Evolutionary conservation across 208 protist species (phyloP), one percentile per base, ranked within the genome.

Genomic region (Trypanosoma theileri): DNA sequence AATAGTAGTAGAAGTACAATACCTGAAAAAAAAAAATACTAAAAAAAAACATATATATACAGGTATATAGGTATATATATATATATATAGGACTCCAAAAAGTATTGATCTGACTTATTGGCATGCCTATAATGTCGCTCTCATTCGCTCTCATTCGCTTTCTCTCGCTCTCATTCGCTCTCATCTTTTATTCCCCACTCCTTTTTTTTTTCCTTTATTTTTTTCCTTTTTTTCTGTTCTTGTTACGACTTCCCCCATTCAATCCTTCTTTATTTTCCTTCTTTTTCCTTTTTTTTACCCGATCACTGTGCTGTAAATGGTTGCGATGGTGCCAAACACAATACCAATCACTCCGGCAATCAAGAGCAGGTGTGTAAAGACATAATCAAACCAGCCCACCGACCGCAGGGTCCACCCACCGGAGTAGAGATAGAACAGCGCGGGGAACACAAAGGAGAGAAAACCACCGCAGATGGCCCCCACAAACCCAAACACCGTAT

Each of bases 381-480:
- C 8, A 45, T 63, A 89, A 59, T 89, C 55, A 42, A 65, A 82
- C 22, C 71, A 56, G 2, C 89, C 85, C 13, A 91, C 89, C 0
- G 55, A 69, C 64, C 74, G 50, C 48, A 79, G 22, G 0, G 73
- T 82, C 82, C 82, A 94, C 41, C 81, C 57, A 40, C 86, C 89
- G 44, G 74, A 77, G 76, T 89, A 89, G 78, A 94, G 78, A 61
- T 70, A 87, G 28, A 93, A 89, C 14, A 82, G 48, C 31, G 86
- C 81, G 7, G 89, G 89, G 56, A 90, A 88, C 12, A 92, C 71
- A 72, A 93, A 95, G 42, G 71, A 76, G 4, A 92, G 72, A 67
- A 86, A 87, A 1, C 87, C 85, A n/a, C 88, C 89, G 62, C 74
- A 88, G 14, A 95, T 61, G 8, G 78, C 82, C 59, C 92, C 92